Evolutionary conservation across 345 rosid species (phyloP), one percentile per base, ranked within the genome.

Genomic region (Barbarea vulgaris): DNA sequence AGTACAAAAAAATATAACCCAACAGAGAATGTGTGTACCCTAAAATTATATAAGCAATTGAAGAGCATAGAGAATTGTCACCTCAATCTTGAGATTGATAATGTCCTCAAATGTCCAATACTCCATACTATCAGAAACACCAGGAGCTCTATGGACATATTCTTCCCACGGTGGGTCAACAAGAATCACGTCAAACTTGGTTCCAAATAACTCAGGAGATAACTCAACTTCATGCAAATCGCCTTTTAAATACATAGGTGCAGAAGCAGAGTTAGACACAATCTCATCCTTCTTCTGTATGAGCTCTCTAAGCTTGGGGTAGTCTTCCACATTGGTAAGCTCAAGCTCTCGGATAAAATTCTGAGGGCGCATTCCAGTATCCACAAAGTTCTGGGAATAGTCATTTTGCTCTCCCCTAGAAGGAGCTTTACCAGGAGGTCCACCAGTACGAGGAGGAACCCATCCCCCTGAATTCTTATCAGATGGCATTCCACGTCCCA

Each of bases 141-240:
- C 99, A 77, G 97, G 99, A 78, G 99, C 99, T 36, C 98, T 87
- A 79, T 95, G 99, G 75, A 90, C 99, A 80, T 95, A 95, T 80
- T 95, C 99, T 80, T 95, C 99, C 99, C 98, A 95, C 9, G 99
- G 99, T 47, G 99, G 99, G 68, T 95, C 99, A 58, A 95, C 88
- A 75, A 95, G 93, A 76, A 95, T 95, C 44, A 95, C 99, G 84
- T 95, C 99, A 70, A 95, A 95, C 88, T 95, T 95, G 64, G 96
- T 88, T 67, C 96, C 97, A 70, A 95, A 93, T 77, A 89, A 85
- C 75, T 95, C 99, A 0, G 98, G 89, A 31, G 99, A 85, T 56
- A 95, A 83, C 81, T 95, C 99, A 79, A 92, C 82, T 60, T 90
- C 96, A 28, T 79, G 97, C 51, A 95, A 84, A 79, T 95, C 89